Conservation (phyloP, 2,329 filamentous ascomycete genomes). For the Teratosphaeriaceae sp. region DNA sequence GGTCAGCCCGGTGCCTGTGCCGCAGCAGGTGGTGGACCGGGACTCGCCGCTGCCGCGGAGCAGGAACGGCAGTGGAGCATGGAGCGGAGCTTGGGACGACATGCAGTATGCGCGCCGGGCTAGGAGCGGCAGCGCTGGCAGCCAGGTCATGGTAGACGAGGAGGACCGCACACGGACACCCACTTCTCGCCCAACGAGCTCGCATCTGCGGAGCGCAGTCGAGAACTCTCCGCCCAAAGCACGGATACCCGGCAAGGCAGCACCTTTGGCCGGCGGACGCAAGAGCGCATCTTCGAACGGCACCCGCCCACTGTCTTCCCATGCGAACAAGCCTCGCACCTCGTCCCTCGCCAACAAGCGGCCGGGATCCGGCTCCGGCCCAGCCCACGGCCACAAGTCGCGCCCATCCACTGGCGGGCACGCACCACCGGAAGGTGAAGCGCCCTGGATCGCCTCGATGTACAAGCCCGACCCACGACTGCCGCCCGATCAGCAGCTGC, state of each 20-base stretch:
- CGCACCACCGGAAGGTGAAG: constrained; percentile 85
- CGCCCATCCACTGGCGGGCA: constrained; percentile 58
- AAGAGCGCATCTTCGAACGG: no score
- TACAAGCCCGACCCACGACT: constrained; percentile 94
- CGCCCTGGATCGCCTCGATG: constrained; percentile 89
- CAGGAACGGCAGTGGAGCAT: constrained; percentile 49
- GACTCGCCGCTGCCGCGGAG: constrained; percentile 61
- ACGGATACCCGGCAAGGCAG: constrained; percentile 32
- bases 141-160: constrained; percentile 47
- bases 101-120: constrained; percentile 43
- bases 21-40: constrained; percentile 64
- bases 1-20: constrained; percentile 68
- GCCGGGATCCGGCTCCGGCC: constrained; percentile 18
- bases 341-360: constrained; percentile 1
- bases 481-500: constrained; percentile 88
- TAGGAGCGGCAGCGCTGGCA: constrained; percentile 62
- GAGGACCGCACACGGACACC: constrained; percentile 21
- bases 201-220: constrained; percentile 16
- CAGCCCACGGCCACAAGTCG: constrained; percentile 17
- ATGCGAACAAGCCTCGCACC: constrained; percentile 8
- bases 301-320: constrained; percentile 16
- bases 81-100: constrained; percentile 48
- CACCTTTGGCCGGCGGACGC: constrained; percentile 28
- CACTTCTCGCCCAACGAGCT: constrained; percentile 34
- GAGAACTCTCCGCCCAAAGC: constrained; percentile 33